Conservation (phyloP, 352 stramenopile species). For the Blastocystis sp. region DNA sequence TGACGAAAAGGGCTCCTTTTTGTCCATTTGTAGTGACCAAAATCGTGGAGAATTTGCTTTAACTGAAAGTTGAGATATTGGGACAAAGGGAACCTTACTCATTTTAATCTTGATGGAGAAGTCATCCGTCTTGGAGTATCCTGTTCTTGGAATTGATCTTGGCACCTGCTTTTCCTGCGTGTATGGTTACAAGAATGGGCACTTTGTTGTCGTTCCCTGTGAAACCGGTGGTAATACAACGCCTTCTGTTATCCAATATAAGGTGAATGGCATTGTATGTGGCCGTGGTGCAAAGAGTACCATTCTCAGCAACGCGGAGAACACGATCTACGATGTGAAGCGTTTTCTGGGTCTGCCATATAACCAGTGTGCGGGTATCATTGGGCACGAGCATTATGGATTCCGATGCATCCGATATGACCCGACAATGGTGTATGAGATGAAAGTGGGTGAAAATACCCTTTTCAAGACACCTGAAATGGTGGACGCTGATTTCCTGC, state of each 20-base stretch:
- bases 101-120: neutral
- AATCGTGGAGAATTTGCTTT: too few species aligned
- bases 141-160: slow-evolving; percentile 12
- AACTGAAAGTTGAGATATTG: too few species aligned
- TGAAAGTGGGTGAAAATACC: too few species aligned
- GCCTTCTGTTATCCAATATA: neutral
- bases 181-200: slow-evolving; percentile 5
- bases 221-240: neutral
- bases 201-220: slow-evolving; percentile 2
- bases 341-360: neutral
- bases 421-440: too few species aligned
- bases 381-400: neutral
- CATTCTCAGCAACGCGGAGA: neutral
- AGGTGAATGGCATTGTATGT: neutral
- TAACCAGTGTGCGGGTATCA: neutral
- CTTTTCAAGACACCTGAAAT: neutral
- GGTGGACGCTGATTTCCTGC: neutral
- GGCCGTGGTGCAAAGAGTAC: neutral
- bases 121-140: neutral
- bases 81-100: neutral
- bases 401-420: too few species aligned
- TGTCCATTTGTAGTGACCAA: neutral
- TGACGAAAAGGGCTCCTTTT: neutral
- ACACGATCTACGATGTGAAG: neutral
- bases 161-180: slow-evolving; percentile 18